A percentile compares a stretch with the other conserved stretches of the same genome.
phyloP scores from a whole-genome alignment of 2,329 filamentous ascomycete species.

The Phialocephala subalpina region DNA sequence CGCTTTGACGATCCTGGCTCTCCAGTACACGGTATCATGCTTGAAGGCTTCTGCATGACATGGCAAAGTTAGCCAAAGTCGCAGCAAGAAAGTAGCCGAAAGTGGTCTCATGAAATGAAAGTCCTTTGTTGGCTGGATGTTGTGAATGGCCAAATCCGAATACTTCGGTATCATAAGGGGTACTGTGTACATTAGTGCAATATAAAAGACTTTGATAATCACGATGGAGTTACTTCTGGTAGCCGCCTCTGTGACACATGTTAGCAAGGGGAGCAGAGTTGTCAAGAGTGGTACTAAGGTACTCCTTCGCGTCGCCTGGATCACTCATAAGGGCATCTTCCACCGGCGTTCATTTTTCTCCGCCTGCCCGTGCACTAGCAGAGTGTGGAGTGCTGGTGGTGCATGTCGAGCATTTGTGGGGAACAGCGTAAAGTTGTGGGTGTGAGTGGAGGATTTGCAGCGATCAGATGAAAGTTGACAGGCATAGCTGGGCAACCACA shows the following conservation, averaged over 20 bases:
- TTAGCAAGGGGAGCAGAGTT: not conserved
- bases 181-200: slow-evolving; percentile 8
- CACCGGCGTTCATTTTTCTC: slow-evolving; percentile 13
- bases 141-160: slow-evolving; percentile 13
- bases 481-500: not conserved
- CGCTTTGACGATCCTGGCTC: slow-evolving; percentile 17
- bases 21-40: slow-evolving; percentile 12
- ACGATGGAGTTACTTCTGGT: slow-evolving; percentile 1
- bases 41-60: slow-evolving; percentile 31
- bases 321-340: not conserved
- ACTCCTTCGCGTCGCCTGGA: not conserved
- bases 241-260: slow-evolving; percentile 15
- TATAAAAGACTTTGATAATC: slow-evolving; percentile 19
- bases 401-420: slow-evolving; percentile 22
- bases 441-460: slow-evolving; percentile 17
- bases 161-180: slow-evolving; percentile 11
- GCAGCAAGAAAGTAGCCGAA: not conserved
- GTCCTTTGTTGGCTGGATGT: slow-evolving; percentile 16
- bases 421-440: slow-evolving; percentile 14
- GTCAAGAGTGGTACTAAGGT: not conserved
- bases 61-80: slow-evolving; percentile 21
- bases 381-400: slow-evolving; percentile 12
- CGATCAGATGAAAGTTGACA: slow-evolving; percentile 21
- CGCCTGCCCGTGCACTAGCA: slow-evolving; percentile 25
- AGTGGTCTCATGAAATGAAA: slow-evolving; percentile 20